Base-by-base conservation (phyloP, 768 basidiomycete genomes). In the Jaapia argillacea region DNA sequence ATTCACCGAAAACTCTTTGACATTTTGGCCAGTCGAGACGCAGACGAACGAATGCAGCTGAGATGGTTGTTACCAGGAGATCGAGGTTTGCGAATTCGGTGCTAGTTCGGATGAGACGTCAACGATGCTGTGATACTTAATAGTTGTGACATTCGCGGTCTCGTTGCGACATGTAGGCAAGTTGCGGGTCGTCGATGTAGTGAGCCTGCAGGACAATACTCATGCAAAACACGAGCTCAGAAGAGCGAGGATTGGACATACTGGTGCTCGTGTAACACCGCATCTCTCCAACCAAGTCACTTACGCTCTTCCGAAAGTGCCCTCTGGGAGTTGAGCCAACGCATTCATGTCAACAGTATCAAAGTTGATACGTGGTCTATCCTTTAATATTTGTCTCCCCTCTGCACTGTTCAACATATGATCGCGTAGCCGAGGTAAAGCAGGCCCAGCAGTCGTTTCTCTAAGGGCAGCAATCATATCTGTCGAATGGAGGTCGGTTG, bases 71-170 rank as follows among this genome's bases (percentile, higher is more conserved):
- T 68, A 97, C 84, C 1, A 93, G 94, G 2, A 98, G 72, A 10
- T 84, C 81, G 53, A 96, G 72, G 63, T 99, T 97, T 24, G 87
- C 76, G 46, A 93, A 85, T 60, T 98, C 96, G 54, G 76, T 1
- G 91, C 89, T 23, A 99, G 73, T 59, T 99, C 96, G 37, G 85
- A 88, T 45, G 85, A 77, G 54, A 94, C 85, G 47, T 81, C 82
- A 45, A 97, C 90, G 0, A 98, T 74, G 54, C 87, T 87, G 57
- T 99, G 96, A 57, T 97, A n/a, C n/a, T n/a, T 97, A 96, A 52
- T 98, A 84, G 64, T 99, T 93, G 63, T 99, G 96, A 50, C 86
- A 94, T 65, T 99, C 92, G 21, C 94, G 83, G 60, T 99, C 98
- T 40, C 94, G 83, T 52, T 93, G 89, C 85, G 98, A 90, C 43